Conservation (phyloP, 176 grass and related monocot genomes). For the Luzula sylvatica region DNA sequence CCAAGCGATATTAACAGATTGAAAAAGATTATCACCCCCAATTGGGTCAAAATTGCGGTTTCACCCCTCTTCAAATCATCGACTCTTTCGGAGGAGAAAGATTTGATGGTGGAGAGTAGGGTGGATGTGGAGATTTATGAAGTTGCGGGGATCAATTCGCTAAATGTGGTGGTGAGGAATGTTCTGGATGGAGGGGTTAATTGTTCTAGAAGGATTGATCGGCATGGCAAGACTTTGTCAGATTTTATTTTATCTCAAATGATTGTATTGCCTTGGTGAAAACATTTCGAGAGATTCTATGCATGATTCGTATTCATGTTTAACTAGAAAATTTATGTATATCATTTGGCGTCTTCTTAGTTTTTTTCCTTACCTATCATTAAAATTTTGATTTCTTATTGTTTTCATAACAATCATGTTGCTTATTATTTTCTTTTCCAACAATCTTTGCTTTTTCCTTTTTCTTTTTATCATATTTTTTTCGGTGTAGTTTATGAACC, state of each 20-base stretch:
- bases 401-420: background rate
- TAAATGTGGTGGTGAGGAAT: slow-evolving; percentile 76
- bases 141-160: slow-evolving; percentile 54
- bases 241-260: slow-evolving; percentile 75
- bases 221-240: slow-evolving; percentile 78
- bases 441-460: too few relatives aligned
- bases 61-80: slow-evolving; percentile 54
- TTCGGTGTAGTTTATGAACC: too few relatives aligned
- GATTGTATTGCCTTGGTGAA: slow-evolving; percentile 30
- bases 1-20: slow-evolving; percentile 39
- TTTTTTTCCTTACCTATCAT: background rate
- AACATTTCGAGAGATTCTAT: background rate
- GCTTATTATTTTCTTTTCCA: too few relatives aligned
- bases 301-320: background rate
- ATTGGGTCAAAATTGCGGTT: slow-evolving; percentile 62
- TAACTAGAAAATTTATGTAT: background rate
- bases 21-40: slow-evolving; percentile 41
- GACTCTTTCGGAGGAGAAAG: slow-evolving; percentile 16
- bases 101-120: slow-evolving; percentile 10
- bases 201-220: slow-evolving; percentile 85
- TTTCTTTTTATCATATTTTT: too few relatives aligned
- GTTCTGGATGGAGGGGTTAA: slow-evolving; percentile 85
- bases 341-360: background rate
- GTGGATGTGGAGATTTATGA: slow-evolving; percentile 70
- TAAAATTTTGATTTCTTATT: background rate